phyloP scores from a whole-genome alignment of 2,329 filamentous ascomycete genomes.

The Akanthomyces dipterigenus region DNA sequence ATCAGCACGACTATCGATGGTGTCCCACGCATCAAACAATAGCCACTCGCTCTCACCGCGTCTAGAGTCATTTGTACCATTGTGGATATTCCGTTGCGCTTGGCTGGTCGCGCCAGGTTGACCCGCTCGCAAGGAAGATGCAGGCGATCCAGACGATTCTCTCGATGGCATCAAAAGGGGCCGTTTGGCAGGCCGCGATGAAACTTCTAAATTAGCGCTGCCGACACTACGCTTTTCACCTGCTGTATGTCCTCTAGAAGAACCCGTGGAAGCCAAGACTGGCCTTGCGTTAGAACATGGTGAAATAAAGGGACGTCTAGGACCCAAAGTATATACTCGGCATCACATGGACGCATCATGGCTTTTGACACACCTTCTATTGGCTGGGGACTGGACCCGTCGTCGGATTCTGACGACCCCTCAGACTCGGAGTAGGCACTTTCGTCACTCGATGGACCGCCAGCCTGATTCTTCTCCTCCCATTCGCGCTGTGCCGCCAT shows the following conservation, averaged over 20 bases:
- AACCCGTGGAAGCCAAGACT: not conserved
- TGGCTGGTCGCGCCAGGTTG: not conserved
- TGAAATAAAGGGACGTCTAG: not conserved
- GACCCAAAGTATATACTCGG: not conserved
- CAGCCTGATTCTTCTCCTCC: slow-evolving; percentile 15
- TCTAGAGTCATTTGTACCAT: too few species aligned
- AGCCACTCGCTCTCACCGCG: not conserved
- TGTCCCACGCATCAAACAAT: not conserved
- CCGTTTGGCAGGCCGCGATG: not conserved
- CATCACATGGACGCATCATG: not conserved
- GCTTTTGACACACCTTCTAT: not conserved
- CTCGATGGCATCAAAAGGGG: not conserved
- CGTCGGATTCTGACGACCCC: not conserved
- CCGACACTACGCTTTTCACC: not conserved
- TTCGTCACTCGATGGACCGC: not conserved
- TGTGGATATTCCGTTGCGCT: not conserved
- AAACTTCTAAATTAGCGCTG: not conserved
- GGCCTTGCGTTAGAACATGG: not conserved
- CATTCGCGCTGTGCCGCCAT: slow-evolving; percentile 24
- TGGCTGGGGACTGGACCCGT: not conserved
- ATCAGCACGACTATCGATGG: not conserved
- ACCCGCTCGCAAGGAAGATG: not conserved
- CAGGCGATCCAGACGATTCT: too few species aligned
- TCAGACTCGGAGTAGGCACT: not conserved
- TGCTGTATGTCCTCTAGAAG: not conserved